Evolutionary conservation across 345 rosid species (phyloP), one percentile per base, ranked within the genome.

Genomic region (Barbarea vulgaris): DNA sequence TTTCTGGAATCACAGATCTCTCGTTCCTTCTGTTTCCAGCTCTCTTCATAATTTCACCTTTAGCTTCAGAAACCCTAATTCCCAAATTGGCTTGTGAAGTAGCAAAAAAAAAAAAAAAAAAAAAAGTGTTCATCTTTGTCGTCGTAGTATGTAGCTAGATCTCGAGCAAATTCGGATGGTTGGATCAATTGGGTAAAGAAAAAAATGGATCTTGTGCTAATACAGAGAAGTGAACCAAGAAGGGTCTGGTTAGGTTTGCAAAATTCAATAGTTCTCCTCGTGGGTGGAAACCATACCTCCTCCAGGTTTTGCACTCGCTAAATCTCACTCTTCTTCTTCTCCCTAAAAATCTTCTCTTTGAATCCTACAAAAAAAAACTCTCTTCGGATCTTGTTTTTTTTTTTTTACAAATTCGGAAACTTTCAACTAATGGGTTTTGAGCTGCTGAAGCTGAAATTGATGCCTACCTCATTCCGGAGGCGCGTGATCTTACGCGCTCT

Each of bases 261-360:
- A 90, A 85, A 74, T 70, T 83, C 91, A 53, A 85, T 72, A 87
- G 91, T 87, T 69, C 73, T 94, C 96, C 97, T 91, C 83, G 95
- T 94, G 97, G 98, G 97, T 90, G 97, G 98, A 63, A 94, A 94
- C 83, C 98, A 91, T 85, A 91, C 97, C 72, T 91, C 96, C 73
- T 91, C 88, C 95, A 88, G 97, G 96, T 94, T 94, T 88, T 91
- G 97, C 67, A 81, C 95, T 84, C 93, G 98, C 81, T 94, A 88
- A 67, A 30, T 44, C 24, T 68, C 25, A 17, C 66, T 39, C 70
- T 52, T 34, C 68, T 66, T 11, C 36, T 22, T 31, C 64, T 5
- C 17, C 15, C 1, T 0, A 71, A 8, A 69, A 62, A 75, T 80
- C 87, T 78, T 79, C 79, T 73, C 64, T 81, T 80, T 36, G 46